phyloP scores from a whole-genome alignment of 2,329 filamentous ascomycete species.

The Curvularia spicifera region DNA sequence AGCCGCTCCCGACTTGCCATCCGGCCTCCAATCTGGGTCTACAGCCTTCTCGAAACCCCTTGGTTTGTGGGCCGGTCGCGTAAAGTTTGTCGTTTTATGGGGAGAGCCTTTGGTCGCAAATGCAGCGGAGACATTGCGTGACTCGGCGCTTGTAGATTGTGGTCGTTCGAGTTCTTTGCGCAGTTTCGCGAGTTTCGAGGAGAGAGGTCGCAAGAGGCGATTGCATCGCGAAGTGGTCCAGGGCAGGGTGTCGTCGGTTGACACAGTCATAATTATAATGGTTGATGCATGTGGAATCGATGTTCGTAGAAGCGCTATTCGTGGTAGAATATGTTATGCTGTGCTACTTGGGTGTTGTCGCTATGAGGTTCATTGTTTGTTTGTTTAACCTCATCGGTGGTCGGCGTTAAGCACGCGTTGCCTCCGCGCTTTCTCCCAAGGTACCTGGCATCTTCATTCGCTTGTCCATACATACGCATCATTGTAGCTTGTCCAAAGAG shows the following conservation, averaged over 20 bases:
- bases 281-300: constrained; percentile 24
- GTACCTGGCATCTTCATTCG: background rate
- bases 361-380: constrained; percentile 10
- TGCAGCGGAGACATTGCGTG: constrained; percentile 29
- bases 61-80: constrained; percentile 37
- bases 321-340: constrained; percentile 12
- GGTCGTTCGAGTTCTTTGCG: constrained; percentile 42
- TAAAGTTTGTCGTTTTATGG: constrained; percentile 35
- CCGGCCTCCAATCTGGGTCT: constrained; percentile 49
- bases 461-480: background rate
- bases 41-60: constrained; percentile 42
- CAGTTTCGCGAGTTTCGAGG: constrained; percentile 50
- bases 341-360: constrained; percentile 15
- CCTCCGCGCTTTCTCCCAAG: constrained; percentile 4
- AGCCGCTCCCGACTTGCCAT: constrained; percentile 24
- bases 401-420: constrained; percentile 22
- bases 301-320: background rate
- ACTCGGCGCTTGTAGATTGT: constrained; percentile 27
- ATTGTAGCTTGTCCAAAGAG: background rate
- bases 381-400: constrained; percentile 31
- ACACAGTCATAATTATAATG: constrained; percentile 36
- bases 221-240: constrained; percentile 55
- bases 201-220: constrained; percentile 52
- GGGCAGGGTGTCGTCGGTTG: constrained; percentile 41
- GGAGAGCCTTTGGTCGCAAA: constrained; percentile 37